Percentiles rank a stretch among this genome's conserved stretches.
phyloP scores from a whole-genome alignment of 805 yeast species.

The Candida silvatica region DNA sequence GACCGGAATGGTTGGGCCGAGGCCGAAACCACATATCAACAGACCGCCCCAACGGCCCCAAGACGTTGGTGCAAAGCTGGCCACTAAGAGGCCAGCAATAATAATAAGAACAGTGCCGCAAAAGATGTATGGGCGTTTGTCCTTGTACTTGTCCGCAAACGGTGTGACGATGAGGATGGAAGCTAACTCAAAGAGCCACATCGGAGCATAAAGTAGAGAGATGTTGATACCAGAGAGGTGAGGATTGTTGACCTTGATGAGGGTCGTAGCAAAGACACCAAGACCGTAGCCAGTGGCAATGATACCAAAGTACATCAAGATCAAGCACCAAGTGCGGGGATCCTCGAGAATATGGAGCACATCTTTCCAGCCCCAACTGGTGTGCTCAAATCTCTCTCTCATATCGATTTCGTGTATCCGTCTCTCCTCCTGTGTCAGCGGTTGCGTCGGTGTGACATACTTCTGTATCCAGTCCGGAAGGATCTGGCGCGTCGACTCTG shows the following conservation, averaged over 20 bases:
- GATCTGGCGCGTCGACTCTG: neutral
- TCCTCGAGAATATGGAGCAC: constrained; percentile 48
- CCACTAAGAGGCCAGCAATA: constrained; percentile 65
- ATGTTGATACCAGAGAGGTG: constrained; percentile 54
- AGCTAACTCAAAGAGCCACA: constrained; percentile 78
- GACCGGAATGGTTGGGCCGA: constrained; percentile 88
- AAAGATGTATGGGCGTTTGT: constrained; percentile 54
- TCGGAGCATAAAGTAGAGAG: constrained; percentile 77
- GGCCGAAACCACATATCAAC: constrained; percentile 75
- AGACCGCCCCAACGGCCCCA: constrained; percentile 81
- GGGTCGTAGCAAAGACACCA: constrained; percentile 77
- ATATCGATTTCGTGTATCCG: constrained; percentile 53
- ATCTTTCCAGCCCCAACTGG: constrained; percentile 54
- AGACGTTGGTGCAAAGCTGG: constrained; percentile 62
- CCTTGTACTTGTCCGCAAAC: constrained; percentile 61
- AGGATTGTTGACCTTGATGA: constrained; percentile 60
- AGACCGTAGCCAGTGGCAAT: constrained; percentile 88
- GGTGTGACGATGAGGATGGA: constrained; percentile 74
- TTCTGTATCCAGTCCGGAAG: constrained; percentile 13
- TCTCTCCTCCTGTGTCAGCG: constrained; percentile 46
- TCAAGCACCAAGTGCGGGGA: constrained; percentile 66
- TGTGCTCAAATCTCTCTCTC: constrained; percentile 36
- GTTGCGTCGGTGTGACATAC: constrained; percentile 25
- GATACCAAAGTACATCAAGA: constrained; percentile 86
- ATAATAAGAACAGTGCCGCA: constrained; percentile 55